Evolutionary conservation across 805 yeast genomes (phyloP), one percentile per base, ranked within the genome.

Genomic region (Hanseniaspora guilliermondii): DNA sequence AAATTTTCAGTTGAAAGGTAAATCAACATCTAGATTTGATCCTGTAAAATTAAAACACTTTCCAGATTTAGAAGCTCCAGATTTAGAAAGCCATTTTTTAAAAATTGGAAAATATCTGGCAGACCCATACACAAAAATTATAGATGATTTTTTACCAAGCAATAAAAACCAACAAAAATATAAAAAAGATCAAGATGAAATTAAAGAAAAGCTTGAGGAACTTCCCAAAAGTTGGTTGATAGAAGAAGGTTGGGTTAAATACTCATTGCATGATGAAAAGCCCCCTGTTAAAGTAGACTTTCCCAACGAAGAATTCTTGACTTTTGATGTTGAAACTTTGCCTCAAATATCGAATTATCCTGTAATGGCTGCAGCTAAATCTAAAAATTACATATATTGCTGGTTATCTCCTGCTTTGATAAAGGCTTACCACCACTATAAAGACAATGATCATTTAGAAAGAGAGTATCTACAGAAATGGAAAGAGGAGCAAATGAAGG

Each of bases 361-460:
- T 0, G 78, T 85, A 0, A 64, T 93, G 67, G 96, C 96, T 1
- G 77, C 85, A 0, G 95, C 96, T 11, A 81, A 75, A 1, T 80
- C 96, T 0, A 65, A 73, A 0, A 71, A 75, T 9, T 95, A 96
- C 0, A 88, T 97, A 95, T 93, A 89, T 63, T 80, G 82, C 0
- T 93, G 99, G 99, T 81, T 87, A 8, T 87, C 96, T 0, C 98
- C 99, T 0, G 81, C 76, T 64, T 65, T 93, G 21, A 79, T 2
- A 33, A 24, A 42, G 21, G 53, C 53, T 6, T 41, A 49, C 46
- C 60, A 1, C 46, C 58, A 1, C 19, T 49, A 49, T 17, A 49
- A 22, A 4, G n/a, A 9, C 7, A 49, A 39, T 61, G 56, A 19
- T 17, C 27, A 42, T 21, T 19, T n/a, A 2, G 53, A 49, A 35